Base-by-base conservation (phyloP, 1,139 yeast species). In the Casaregolazyma suthepensis region DNA sequence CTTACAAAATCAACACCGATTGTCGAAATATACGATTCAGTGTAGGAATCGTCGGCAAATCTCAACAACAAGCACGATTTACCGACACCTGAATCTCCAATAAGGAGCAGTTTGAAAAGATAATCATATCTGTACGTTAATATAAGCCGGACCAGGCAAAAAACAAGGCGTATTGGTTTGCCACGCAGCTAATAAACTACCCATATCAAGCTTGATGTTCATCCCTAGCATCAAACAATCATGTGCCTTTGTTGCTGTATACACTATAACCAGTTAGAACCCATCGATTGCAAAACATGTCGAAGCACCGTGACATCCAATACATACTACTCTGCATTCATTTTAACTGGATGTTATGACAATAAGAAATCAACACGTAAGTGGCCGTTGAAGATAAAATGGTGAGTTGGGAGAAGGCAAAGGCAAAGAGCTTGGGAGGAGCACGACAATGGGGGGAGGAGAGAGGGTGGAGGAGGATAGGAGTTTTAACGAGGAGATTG, bases 31-130 rank as follows among this genome's bases (percentile, higher is more conserved):
- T 93, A 93, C 67, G 94, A 96, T 65, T 93, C 96, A 43, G 97
- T 91, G 74, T 91, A 93, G 47, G 97, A 90, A 74, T 93, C 96
- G 71, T 93, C 99, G 53, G 98, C 96, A 70, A 93, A 93, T 73
- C 99, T 84, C 67, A 93, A 80, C 68, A 93, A 78, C 69, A 93
- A 78, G 78, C 98, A 93, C 12, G 98, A 90, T 72, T 93, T 93
- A 60, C 99, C 99, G 50, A 93, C 99, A 63, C 99, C 99, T 53
- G 98, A 91, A 74, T 93, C 97, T 57, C 99, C 98, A 66, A 93
- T 93, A 74, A 91, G 82, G 69, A 91, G 79, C 64, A 91, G 81
- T 75, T 93, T 93, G 77, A 93, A 93, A 69, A 93, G 81, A 71
- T 89, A 93, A 74, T 93, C 99, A 97, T 91, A 93, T 75, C 73